phyloP scores from a whole-genome alignment of 163 green algal species.

The Dunaliella salina region DNA sequence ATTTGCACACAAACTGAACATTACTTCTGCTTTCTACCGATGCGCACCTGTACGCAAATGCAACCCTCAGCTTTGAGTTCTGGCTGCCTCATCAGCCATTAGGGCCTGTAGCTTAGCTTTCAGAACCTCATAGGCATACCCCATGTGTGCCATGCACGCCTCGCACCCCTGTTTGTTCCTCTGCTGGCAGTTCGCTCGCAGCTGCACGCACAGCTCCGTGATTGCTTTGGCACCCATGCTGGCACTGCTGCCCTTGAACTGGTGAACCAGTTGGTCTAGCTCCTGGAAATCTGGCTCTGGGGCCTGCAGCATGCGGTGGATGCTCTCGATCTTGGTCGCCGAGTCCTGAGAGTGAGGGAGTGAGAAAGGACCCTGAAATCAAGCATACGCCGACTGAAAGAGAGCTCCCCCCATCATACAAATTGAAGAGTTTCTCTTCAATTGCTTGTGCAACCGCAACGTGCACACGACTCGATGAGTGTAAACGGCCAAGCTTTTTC shows the following conservation, averaged over 20 bases:
- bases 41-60: neutral
- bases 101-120: conserved; percentile 53
- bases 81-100: conserved; percentile 59
- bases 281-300: conserved; percentile 55
- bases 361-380: neutral
- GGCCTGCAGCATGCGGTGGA: conserved; percentile 48
- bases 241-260: conserved; percentile 84
- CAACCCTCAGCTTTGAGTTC: conserved; percentile 25
- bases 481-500: too few relatives aligned
- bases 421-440: neutral
- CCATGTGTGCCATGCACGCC: conserved; percentile 49
- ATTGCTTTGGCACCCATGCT: conserved; percentile 69
- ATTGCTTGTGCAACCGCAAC: neutral
- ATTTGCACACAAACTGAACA: too few relatives aligned
- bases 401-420: neutral
- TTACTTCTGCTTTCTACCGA: too few relatives aligned
- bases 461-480: too few relatives aligned
- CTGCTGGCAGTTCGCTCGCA: conserved; percentile 64
- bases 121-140: conserved; percentile 46
- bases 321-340: conserved; percentile 63
- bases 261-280: conserved; percentile 77
- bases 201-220: conserved; percentile 58
- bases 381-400: neutral
- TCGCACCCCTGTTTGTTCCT: conserved; percentile 50
- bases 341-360: conserved; percentile 40